phyloP scores from a whole-genome alignment of 345 rosid genomes.

The Angophora floribunda region DNA sequence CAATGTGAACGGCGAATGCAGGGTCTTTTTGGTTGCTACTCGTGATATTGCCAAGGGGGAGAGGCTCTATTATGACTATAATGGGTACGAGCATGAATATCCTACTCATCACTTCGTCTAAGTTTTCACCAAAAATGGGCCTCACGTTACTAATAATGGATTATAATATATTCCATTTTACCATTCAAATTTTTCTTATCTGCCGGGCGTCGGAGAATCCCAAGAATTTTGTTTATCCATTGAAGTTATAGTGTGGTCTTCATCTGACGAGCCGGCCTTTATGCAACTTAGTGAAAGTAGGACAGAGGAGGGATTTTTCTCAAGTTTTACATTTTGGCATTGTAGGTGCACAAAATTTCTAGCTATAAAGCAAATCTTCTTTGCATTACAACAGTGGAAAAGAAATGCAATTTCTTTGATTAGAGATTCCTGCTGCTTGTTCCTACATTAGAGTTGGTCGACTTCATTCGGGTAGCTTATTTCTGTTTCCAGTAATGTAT shows the following conservation, averaged over 20 bases:
- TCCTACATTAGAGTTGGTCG: neutral
- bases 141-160: neutral
- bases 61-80: constrained; percentile 91
- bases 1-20: constrained; percentile 66
- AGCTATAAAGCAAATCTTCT: neutral
- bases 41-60: constrained; percentile 80
- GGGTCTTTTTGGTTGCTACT: constrained; percentile 84
- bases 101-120: constrained; percentile 88
- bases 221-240: neutral
- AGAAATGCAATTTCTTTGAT: neutral
- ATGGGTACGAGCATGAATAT: constrained; percentile 88
- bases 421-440: neutral
- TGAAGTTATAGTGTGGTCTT: neutral
- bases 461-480: neutral
- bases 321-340: neutral
- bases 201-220: neutral
- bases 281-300: neutral
- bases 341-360: neutral
- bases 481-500: neutral
- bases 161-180: neutral
- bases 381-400: neutral
- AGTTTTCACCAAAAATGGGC: neutral
- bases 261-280: neutral
- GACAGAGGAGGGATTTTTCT: neutral
- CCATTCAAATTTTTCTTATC: neutral